Evolutionary conservation across 2,329 filamentous ascomycete genomes (phyloP), one percentile per base, ranked within the genome.

Genomic region (Calycina marina): DNA sequence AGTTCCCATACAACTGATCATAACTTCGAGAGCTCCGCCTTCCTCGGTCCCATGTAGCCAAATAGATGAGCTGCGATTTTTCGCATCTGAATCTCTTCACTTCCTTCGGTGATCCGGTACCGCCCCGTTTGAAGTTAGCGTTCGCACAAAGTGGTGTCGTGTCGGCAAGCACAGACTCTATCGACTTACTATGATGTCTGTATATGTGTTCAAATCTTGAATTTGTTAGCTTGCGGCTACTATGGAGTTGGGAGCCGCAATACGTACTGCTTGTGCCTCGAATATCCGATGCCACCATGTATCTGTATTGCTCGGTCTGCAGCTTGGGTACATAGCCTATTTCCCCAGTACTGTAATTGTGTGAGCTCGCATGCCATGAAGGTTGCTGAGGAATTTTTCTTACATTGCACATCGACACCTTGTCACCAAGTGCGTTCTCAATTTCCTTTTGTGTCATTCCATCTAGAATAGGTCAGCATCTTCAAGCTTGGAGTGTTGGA

Each of bases 21-120:
- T 29, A 47, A 27, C 28, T 40, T 44, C 8, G 41, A 42, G 1
- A 47, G 18, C 24, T 49, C 40, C 3, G 27, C 36, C 29, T 58
- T 62, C 40, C 56, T 57, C 32, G 58, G 53, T 0, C 61, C 62
- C 8, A 59, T 57, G 40, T 65, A 69, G 1, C 65, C 67, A 48
- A 73, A 72, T 4, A 49, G 25, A 29, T 47, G 71, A 6, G 64
- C 68, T 1, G 68, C 70, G 6, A 76, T 61, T 52, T 73, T 74
- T n/a, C 69, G 57, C 63, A 75, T 75, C 52, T 76, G 70, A 31
- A 76, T 72, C 55, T 76, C 70, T 48, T 76, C 72, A 34, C 67
- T 69, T 0, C 70, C 71, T 47, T 76, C 72, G 0, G 71, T 76
- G 40, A 76, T 77, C 20, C 71, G 54, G 44, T 76, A 76, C 14